Evolutionary conservation across 2,329 filamentous ascomycete genomes (phyloP).

Genomic region (Aspergillus thermomutatus): DNA sequence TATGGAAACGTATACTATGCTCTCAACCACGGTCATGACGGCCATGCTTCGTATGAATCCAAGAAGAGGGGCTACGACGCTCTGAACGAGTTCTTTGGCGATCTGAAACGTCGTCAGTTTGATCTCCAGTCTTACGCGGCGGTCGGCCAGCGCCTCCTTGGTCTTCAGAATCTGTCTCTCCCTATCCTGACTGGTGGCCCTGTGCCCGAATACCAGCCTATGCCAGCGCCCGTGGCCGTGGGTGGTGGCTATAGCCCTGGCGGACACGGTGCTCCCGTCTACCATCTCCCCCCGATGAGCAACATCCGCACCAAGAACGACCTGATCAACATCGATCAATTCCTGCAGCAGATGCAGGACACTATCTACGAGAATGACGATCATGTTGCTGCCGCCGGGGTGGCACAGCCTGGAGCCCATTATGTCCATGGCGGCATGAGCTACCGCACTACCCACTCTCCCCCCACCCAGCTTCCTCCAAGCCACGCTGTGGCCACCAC

Average conservation of each 20-base stretch:
- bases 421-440: slow-evolving; percentile 54
- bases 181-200: slow-evolving; percentile 57
- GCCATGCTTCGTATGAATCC: slow-evolving; percentile 61
- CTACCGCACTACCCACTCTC: slow-evolving; percentile 58
- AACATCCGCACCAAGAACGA: slow-evolving; percentile 92
- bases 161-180: slow-evolving; percentile 68
- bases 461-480: slow-evolving; percentile 43
- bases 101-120: slow-evolving; percentile 85
- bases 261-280: slow-evolving; percentile 68
- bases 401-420: slow-evolving; percentile 70
- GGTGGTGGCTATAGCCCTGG: slow-evolving; percentile 52
- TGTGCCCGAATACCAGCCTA: slow-evolving; percentile 52
- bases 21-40: slow-evolving; percentile 63
- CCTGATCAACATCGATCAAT: slow-evolving; percentile 86
- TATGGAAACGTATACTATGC: slow-evolving; percentile 77
- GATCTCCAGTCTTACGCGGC: slow-evolving; percentile 87
- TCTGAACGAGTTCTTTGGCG: slow-evolving; percentile 90
- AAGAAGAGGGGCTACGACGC: slow-evolving; percentile 84
- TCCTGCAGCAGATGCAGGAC: slow-evolving; percentile 92
- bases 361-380: slow-evolving; percentile 93
- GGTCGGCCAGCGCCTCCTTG: slow-evolving; percentile 83
- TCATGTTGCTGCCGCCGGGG: slow-evolving; percentile 72
- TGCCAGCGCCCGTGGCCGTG: slow-evolving; percentile 54
- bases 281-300: slow-evolving; percentile 81
- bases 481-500: slow-evolving; percentile 39